A percentile compares a stretch with the other conserved stretches of the same genome.
phyloP scores from a whole-genome alignment of 192 early-diverging fungal genomes.

The Gigaspora rosea region DNA sequence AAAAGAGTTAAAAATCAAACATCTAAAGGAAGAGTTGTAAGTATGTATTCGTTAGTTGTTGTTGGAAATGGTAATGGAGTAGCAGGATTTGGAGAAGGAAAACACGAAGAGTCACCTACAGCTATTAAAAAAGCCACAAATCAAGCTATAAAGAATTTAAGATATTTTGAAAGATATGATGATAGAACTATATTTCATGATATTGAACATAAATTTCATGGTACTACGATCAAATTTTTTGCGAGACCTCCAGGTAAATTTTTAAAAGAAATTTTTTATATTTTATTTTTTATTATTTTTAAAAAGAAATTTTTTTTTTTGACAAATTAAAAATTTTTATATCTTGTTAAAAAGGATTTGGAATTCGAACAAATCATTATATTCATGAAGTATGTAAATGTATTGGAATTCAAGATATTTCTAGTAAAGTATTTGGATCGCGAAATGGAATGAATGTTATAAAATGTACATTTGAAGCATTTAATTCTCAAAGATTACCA shows the following conservation, averaged over 20 bases:
- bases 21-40: slow-evolving; percentile 75
- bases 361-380: slow-evolving; percentile 87
- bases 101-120: slow-evolving; percentile 71
- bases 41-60: slow-evolving; percentile 89
- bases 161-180: slow-evolving; percentile 83
- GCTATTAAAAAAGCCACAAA: slow-evolving; percentile 89
- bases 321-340: not conserved
- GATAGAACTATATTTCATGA: slow-evolving; percentile 89
- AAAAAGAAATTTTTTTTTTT: not conserved
- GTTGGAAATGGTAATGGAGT: slow-evolving; percentile 92
- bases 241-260: slow-evolving; percentile 82
- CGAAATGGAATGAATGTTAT: slow-evolving; percentile 97
- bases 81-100: slow-evolving; percentile 93
- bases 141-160: slow-evolving; percentile 86
- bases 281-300: not conserved
- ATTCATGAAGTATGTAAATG: slow-evolving; percentile 96
- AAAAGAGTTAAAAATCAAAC: slow-evolving; percentile 81
- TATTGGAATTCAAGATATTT: slow-evolving; percentile 89
- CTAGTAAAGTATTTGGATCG: slow-evolving; percentile 90
- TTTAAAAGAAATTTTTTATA: not conserved
- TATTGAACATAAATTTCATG: slow-evolving; percentile 87
- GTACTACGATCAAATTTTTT: slow-evolving; percentile 77
- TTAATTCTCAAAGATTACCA: slow-evolving; percentile 75
- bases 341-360: slow-evolving; percentile 69
- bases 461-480: slow-evolving; percentile 93